phyloP scores from a whole-genome alignment of 768 basidiomycete species.

The Harrya chromipes region DNA sequence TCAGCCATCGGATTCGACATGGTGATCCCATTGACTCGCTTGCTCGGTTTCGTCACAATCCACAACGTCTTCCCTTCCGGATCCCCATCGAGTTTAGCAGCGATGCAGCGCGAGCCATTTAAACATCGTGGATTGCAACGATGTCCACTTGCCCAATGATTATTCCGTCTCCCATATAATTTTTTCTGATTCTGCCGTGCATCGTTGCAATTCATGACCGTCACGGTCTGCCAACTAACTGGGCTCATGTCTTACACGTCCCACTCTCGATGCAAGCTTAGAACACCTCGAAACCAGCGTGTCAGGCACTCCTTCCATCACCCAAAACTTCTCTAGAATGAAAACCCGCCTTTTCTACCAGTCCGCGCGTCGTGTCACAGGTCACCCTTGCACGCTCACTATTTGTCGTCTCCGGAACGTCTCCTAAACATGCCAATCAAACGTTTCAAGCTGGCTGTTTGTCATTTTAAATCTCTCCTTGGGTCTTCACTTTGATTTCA shows the following conservation, averaged over 20 bases:
- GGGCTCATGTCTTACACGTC: background rate
- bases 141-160: background rate
- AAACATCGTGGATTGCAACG: constrained; percentile 1
- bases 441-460: constrained; percentile 20
- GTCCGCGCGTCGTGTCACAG: background rate
- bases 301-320: background rate
- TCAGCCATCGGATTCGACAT: background rate
- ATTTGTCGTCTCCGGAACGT: background rate
- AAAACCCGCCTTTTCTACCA: background rate
- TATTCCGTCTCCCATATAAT: background rate
- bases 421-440: constrained; percentile 20
- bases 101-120: background rate
- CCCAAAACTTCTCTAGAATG: background rate
- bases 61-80: background rate
- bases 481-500: constrained; percentile 5
- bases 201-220: constrained; percentile 14
- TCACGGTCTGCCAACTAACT: background rate
- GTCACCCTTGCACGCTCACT: background rate
- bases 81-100: background rate
- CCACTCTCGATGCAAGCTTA: background rate
- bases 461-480: constrained; percentile 10
- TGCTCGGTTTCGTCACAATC: background rate
- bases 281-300: background rate
- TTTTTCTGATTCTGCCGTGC: constrained; percentile 1
- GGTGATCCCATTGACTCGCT: constrained; percentile 1